phyloP scores from a whole-genome alignment of 2,329 filamentous ascomycete species.

The Lecanicillium sp. region DNA sequence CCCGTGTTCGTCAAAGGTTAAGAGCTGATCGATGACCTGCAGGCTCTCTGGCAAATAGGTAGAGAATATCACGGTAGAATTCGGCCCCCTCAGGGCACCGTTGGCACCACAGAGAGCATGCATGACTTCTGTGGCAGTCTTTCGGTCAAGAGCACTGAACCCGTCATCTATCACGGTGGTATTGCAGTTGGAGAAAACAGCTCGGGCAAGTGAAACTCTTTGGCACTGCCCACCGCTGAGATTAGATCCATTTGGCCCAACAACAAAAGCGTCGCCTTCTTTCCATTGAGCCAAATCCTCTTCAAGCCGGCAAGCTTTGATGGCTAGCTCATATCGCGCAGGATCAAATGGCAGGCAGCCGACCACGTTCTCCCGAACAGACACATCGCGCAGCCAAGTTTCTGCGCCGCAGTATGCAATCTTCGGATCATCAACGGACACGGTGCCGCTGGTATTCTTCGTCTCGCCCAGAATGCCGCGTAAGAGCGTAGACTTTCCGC shows the following conservation, averaged over 20 bases:
- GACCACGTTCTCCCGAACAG: background rate
- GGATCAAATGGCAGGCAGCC: background rate
- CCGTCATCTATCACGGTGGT: background rate
- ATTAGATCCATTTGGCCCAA: background rate
- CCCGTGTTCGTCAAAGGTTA: background rate
- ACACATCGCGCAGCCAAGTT: background rate
- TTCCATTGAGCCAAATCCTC: background rate
- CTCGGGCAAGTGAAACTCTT: background rate
- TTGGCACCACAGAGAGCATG: background rate
- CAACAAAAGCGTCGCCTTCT: background rate
- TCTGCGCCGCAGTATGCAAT: background rate
- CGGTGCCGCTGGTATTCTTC: background rate
- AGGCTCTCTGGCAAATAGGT: background rate
- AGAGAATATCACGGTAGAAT: background rate
- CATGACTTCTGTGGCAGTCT: background rate
- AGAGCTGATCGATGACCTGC: background rate
- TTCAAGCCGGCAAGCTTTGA: background rate
- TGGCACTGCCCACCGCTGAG: slow-evolving; percentile 2
- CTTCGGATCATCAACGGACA: background rate
- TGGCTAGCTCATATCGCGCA: background rate
- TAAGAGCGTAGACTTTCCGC: background rate
- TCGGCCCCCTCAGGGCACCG: background rate
- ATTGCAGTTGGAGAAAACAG: background rate
- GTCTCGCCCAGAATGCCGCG: background rate
- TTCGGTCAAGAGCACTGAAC: background rate